Conservation (phyloP, 192 early-diverging fungal species). For the Oehlia diaphana region DNA sequence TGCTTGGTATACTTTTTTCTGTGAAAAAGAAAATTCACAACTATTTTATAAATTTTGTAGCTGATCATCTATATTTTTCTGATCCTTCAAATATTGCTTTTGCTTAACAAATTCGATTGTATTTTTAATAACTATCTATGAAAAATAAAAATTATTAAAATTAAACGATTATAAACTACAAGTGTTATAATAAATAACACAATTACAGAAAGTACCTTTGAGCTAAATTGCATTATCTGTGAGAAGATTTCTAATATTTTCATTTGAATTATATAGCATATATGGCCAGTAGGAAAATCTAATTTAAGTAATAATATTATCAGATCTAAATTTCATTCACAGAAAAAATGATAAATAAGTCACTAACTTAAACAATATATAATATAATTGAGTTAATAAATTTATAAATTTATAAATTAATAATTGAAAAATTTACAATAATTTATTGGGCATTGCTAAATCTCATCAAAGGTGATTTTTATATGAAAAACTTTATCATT, state of each 20-base stretch:
- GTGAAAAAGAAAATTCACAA: background rate
- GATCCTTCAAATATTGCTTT: background rate
- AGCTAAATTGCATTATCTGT: slow-evolving; percentile 2
- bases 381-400: no score
- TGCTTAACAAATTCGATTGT: background rate
- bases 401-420: no score
- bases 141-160: background rate
- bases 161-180: background rate
- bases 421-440: no score
- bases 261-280: slow-evolving; percentile 1
- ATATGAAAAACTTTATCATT: no score
- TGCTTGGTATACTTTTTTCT: background rate
- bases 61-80: background rate
- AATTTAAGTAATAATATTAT: slow-evolving; percentile 14
- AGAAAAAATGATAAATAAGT: slow-evolving; percentile 12
- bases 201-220: slow-evolving; percentile 9
- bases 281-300: slow-evolving; percentile 23
- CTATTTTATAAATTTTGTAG: slow-evolving; percentile 9
- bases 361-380: background rate
- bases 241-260: slow-evolving; percentile 20
- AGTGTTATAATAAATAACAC: background rate
- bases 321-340: slow-evolving; percentile 22
- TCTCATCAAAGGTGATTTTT: no score
- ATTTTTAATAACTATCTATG: background rate
- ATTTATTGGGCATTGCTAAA: no score